Base-by-base conservation (phyloP, 192 early-diverging fungal genomes). In the Coemansia sp. region DNA sequence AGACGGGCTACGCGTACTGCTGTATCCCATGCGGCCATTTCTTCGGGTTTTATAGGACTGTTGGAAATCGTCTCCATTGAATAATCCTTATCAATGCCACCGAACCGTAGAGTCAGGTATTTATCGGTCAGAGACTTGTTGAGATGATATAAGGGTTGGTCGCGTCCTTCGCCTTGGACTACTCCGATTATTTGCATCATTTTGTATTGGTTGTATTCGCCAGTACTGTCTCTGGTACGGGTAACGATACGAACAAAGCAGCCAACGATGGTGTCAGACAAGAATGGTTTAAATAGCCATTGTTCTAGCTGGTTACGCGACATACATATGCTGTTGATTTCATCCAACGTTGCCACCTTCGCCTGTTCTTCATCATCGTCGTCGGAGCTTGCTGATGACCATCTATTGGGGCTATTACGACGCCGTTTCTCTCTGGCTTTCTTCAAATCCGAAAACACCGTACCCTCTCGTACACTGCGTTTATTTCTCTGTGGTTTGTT, bases 21-120 rank as follows among this genome's bases (percentile, higher is more conserved):
- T 2, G 73, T 72, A 20, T 87, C 74, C 68, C 85, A 88, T 69
- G 86, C 82, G 43, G 73, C 70, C 60, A 86, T 88, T 67, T 93
- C 91, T 34, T 87, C 79, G 58, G 79, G 75, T 32, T 87, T 89
- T 35, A 93, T 83, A 34, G 86, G 67, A 58, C 77, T 72, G 64
- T 95, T 95, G 2, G 94, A 95, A 11, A 95, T 79, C 36, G 86
- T 87, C 62, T 91, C 88, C 89, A 93, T 94, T 8, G 87, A 86
- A 70, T 91, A 93, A 20, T 72, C 76, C 53, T 87, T 88, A 66
- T 89, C 86, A 15, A 87, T 74, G 39, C 88, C 85, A 33, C 93
- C 94, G 69, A 92, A 91, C 45, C 85, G 86, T 37, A 93, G 79
- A 14, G 70, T 79, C 28, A 95, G 63, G 9, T 86, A 87, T 58